These are phyloP conservation scores for Phytophthora vignae DNA, from an alignment of 352 stramenopile species.

Conservation along the genomic window DNA sequence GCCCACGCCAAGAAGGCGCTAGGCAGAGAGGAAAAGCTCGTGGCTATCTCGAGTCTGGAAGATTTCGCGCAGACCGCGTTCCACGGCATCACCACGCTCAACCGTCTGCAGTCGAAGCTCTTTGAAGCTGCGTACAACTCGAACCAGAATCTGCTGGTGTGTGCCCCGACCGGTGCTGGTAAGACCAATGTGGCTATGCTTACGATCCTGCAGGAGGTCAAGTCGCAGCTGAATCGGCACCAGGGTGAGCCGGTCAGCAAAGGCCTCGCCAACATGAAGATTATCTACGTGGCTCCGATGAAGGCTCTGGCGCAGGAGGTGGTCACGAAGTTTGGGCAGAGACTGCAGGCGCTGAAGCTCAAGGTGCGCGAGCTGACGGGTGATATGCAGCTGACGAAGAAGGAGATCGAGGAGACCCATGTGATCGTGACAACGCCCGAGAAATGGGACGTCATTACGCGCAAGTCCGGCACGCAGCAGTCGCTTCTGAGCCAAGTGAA, in stretches of 20 bases:
- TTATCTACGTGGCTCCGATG: slow-evolving; percentile 98
- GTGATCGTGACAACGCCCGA: slow-evolving; percentile 99
- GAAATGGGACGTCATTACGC: slow-evolving; percentile 99
- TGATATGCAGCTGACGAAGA: slow-evolving; percentile 98
- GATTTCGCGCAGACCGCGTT: slow-evolving; percentile 85
- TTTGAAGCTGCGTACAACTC: slow-evolving; percentile 96
- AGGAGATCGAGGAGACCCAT: slow-evolving; percentile 95
- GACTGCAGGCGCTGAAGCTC: slow-evolving; percentile 69
- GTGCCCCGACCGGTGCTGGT: slow-evolving; percentile 92
- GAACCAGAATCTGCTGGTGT: slow-evolving; percentile 98
- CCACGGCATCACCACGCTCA: slow-evolving; percentile 87
- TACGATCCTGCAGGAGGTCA: slow-evolving; percentile 94
- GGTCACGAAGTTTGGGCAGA: slow-evolving; percentile 97
- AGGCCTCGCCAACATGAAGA: slow-evolving; percentile 87
- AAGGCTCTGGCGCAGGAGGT: slow-evolving; percentile 99
- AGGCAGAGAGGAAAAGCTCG: slow-evolving; percentile 59
- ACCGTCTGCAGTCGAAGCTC: slow-evolving; percentile 98
- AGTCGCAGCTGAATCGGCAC: slow-evolving; percentile 64
- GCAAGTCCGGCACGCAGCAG: slow-evolving; percentile 95
- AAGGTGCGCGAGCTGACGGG: slow-evolving; percentile 95
- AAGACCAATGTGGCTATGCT: slow-evolving; percentile 99
- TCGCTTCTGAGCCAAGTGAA: slow-evolving; percentile 90
- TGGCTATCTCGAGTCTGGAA: slow-evolving; percentile 73
- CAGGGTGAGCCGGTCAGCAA: slow-evolving; percentile 32
- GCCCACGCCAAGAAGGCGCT: slow-evolving; percentile 73